These are phyloP conservation scores for Vitis hybrid DNA, from an alignment of 177 flowering plant genomes.

Conservation along the genomic window DNA sequence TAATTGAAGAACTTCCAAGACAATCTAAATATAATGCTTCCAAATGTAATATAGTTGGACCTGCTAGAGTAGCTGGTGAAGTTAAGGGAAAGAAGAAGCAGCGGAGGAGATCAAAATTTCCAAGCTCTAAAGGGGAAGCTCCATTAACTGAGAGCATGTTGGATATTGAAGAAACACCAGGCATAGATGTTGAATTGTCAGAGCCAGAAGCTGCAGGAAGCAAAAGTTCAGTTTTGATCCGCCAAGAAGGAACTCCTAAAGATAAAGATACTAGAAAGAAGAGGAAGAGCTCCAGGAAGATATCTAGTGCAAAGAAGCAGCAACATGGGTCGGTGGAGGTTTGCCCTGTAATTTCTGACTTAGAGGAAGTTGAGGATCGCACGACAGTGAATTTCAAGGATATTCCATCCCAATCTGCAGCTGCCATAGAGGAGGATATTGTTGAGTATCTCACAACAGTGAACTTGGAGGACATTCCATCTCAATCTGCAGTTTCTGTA, in stretches of 20 bases:
- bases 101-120: neutral
- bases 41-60: neutral
- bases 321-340: neutral
- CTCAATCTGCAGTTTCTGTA: neutral
- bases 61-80: neutral
- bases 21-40: slow-evolving; percentile 9
- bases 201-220: slow-evolving; percentile 3
- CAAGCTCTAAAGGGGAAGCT: neutral
- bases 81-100: slow-evolving; percentile 9
- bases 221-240: neutral
- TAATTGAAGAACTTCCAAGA: slow-evolving; percentile 4
- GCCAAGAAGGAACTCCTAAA: neutral
- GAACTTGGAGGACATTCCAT: neutral
- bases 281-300: neutral
- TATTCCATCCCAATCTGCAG: neutral
- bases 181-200: slow-evolving; percentile 2
- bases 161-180: neutral
- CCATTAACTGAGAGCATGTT: neutral
- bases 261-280: neutral
- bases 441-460: neutral
- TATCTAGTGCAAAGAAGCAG: neutral
- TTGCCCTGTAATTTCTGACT: neutral
- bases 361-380: neutral
- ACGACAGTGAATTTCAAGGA: neutral
- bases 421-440: neutral